Evolutionary conservation across 2,329 filamentous ascomycete species (phyloP).

Genomic region (Volutella citrinella): DNA sequence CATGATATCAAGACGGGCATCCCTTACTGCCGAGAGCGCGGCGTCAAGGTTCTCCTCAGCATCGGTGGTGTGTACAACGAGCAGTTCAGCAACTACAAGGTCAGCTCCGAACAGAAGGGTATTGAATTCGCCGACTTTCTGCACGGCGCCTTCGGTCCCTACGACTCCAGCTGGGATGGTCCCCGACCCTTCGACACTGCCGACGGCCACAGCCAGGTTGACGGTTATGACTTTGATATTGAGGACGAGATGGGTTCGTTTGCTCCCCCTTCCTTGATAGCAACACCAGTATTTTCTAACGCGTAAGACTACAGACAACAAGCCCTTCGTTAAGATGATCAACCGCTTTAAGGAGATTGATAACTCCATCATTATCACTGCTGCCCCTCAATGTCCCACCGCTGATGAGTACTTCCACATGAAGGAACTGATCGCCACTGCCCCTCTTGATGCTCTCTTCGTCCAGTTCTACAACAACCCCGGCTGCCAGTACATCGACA

Average conservation of each 20-base stretch:
- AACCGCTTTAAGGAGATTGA: constrained; percentile 32
- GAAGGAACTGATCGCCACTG: constrained; percentile 36
- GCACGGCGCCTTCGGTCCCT: constrained; percentile 37
- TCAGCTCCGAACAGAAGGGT: constrained; percentile 29
- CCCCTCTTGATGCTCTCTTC: constrained; percentile 41
- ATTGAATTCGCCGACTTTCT: constrained; percentile 37
- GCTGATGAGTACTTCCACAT: constrained; percentile 26
- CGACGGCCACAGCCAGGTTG: constrained; percentile 26
- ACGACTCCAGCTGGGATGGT: constrained; percentile 25
- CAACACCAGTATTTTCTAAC: too few species aligned
- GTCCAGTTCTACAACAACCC: constrained; percentile 51
- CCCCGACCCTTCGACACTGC: constrained; percentile 38
- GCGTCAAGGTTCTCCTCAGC: constrained; percentile 42
- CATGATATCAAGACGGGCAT: constrained; percentile 36
- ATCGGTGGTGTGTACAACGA: constrained; percentile 34
- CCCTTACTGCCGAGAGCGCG: constrained; percentile 37
- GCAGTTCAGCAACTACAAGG: constrained; percentile 29
- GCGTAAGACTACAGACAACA: too few species aligned
- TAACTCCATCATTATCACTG: constrained; percentile 36
- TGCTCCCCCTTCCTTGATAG: too few species aligned
- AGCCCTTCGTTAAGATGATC: constrained; percentile 37
- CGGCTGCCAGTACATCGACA: constrained; percentile 32
- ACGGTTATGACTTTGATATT: constrained; percentile 44
- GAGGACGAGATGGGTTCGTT: constrained; percentile 32
- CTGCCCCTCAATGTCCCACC: constrained; percentile 43